These are phyloP conservation scores for Brettanomyces nanus DNA, from an alignment of 805 yeast genomes.

Conservation along the genomic window DNA sequence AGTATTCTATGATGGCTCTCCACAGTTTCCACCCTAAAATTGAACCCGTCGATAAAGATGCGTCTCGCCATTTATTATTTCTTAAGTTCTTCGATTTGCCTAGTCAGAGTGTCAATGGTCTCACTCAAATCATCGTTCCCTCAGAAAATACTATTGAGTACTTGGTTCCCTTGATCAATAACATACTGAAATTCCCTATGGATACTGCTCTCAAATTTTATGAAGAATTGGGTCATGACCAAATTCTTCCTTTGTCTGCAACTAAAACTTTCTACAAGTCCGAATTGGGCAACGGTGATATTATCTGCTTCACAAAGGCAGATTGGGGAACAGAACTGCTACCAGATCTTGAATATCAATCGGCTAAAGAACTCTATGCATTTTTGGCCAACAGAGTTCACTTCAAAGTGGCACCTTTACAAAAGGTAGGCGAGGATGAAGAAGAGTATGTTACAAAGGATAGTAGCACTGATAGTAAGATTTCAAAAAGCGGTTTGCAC, in stretches of 20 bases:
- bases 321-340: slow-evolving; percentile 7
- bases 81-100: slow-evolving; percentile 61
- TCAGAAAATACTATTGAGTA: slow-evolving; percentile 37
- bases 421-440: slow-evolving; percentile 35
- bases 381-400: slow-evolving; percentile 56
- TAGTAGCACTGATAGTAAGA: slow-evolving; percentile 18
- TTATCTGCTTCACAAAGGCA: slow-evolving; percentile 32
- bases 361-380: slow-evolving; percentile 39
- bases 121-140: slow-evolving; percentile 49
- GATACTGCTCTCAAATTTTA: slow-evolving; percentile 30
- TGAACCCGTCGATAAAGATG: slow-evolving; percentile 17
- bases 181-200: slow-evolving; percentile 31
- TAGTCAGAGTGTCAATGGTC: slow-evolving; percentile 50
- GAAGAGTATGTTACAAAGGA: slow-evolving; percentile 37
- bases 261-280: slow-evolving; percentile 40
- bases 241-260: slow-evolving; percentile 37
- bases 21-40: slow-evolving; percentile 10
- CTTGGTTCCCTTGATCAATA: slow-evolving; percentile 33
- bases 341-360: slow-evolving; percentile 2
- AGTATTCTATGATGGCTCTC: slow-evolving; percentile 8
- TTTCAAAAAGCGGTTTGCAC: neutral
- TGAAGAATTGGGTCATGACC: slow-evolving; percentile 56
- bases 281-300: slow-evolving; percentile 65
- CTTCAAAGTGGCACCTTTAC: slow-evolving; percentile 40
- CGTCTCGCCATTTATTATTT: slow-evolving; percentile 32